Base-by-base conservation (phyloP, 129 eudicot species). In the Chrysanthemum seticuspe region DNA sequence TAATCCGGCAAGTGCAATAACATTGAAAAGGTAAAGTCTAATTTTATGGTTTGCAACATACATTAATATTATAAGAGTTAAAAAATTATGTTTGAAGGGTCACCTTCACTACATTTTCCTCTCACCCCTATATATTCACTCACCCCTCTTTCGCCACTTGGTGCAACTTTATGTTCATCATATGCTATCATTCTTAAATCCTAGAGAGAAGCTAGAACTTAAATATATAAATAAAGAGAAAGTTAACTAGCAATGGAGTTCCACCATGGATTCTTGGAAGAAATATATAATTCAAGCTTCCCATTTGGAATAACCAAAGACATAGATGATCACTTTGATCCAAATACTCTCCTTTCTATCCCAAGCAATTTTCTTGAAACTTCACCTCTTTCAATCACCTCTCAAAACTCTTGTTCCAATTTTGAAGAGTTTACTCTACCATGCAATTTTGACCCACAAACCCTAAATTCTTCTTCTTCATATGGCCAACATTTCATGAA, bases 261-360 rank as follows among this genome's bases (percentile, higher is more conserved):
- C 50, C 67, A 75, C 21, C 74, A 73, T 72, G 83, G 76, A 44
- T 77, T 84, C 57, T 72, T 89, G 60, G 92, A 86, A 76, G 96
- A 89, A 69, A 72, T 89, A 62, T 64, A 79, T 65, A 76, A 83
- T 77, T 67, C 86, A 65, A 78, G 63, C 58, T 49, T 71, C 64
- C 74, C 75, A 10, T 67, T 13, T 55, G 83, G 68, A 70, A 7
- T 40, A 7, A 65, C 65, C 54, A 75, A 70, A 69, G 74, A 65
- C 69, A 65, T 45, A 36, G 76, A 75, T 78, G 71, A 52, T 54
- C 75, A 67, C 59, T 67, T 67, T 82, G 66, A 78, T 49, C 79
- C 67, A 65, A 71, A 58, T 67, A 53, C 77, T 67, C 82, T 61
- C 52, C 29, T 73, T 51, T 16, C 70, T n/a, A 27, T 65, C 49